Percentiles rank a stretch among this genome's conserved stretches.
phyloP scores from a whole-genome alignment of 164 flowering plant genomes.

The Warburgia ugandensis region DNA sequence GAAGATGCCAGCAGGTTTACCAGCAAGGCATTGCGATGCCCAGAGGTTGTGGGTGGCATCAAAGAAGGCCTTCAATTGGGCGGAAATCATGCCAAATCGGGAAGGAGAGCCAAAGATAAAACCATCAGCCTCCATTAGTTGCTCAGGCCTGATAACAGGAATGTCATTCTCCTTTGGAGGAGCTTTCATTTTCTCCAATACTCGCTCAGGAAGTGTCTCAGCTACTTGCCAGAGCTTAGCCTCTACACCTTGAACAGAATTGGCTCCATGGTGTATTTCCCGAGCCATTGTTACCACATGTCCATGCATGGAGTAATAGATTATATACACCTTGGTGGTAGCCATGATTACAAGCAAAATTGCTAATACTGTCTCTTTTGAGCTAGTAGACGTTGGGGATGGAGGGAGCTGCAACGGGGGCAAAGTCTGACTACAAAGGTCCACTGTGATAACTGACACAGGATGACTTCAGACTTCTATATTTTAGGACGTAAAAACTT shows the following conservation, averaged over 20 bases:
- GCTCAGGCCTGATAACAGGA: conserved; percentile 55
- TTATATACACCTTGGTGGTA: conserved; percentile 45
- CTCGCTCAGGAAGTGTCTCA: conserved; percentile 54
- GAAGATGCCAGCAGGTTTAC: conserved; percentile 89
- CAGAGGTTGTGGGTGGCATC: conserved; percentile 58
- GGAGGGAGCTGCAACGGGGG: too few relatives aligned
- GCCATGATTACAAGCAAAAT: conserved; percentile 7
- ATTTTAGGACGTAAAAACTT: too few relatives aligned
- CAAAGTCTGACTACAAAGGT: too few relatives aligned
- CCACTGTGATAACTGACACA: too few relatives aligned
- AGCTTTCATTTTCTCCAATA: conserved; percentile 76
- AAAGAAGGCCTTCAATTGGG: conserved; percentile 74
- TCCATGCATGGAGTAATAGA: conserved; percentile 64
- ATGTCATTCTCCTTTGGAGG: conserved; percentile 55
- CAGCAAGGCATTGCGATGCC: conserved; percentile 74
- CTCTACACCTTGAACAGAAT: conserved; percentile 61
- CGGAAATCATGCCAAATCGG: conserved; percentile 84
- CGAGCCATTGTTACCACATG: conserved; percentile 77
- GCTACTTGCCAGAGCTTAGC: conserved; percentile 93
- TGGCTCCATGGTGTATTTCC: conserved; percentile 66
- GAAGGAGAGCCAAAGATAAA: conserved; percentile 85
- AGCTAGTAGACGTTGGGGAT: too few relatives aligned
- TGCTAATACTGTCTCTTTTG: too few relatives aligned
- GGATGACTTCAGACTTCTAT: too few relatives aligned
- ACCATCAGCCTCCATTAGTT: conserved; percentile 77